Evolutionary conservation across 83 land plant species (phyloP).

Genomic region (Picea abies): DNA sequence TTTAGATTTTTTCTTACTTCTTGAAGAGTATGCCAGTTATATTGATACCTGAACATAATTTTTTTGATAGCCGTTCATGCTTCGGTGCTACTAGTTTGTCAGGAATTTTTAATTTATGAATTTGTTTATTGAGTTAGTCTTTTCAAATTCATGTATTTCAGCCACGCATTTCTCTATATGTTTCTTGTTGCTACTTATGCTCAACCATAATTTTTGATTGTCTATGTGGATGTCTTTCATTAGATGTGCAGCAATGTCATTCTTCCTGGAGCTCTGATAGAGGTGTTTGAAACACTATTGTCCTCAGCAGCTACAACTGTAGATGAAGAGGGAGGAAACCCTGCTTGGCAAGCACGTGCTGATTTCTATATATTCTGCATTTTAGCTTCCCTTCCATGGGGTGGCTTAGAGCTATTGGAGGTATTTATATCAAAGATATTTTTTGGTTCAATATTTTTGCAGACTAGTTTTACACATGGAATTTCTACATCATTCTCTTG

Average conservation of each 20-base stretch:
- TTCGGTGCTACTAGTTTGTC: neutral
- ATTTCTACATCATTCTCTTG: neutral
- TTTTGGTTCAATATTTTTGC: neutral
- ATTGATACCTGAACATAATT: neutral
- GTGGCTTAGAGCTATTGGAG: slow-evolving; percentile 90
- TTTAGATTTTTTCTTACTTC: too few species aligned
- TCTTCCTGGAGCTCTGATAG: slow-evolving; percentile 75
- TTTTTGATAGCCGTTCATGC: neutral
- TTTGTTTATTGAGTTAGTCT: neutral
- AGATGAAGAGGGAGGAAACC: slow-evolving; percentile 97
- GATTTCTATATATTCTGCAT: slow-evolving; percentile 95
- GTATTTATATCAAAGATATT: slow-evolving; percentile 33
- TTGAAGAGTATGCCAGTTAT: too few species aligned
- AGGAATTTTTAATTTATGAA: neutral
- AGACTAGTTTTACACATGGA: neutral
- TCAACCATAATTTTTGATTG: neutral
- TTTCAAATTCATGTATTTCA: neutral
- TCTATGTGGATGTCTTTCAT: neutral
- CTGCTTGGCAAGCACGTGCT: slow-evolving; percentile 95
- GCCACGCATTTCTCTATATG: neutral
- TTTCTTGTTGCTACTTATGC: neutral
- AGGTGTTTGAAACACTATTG: slow-evolving; percentile 81
- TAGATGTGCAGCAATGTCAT: slow-evolving; percentile 95
- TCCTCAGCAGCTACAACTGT: slow-evolving; percentile 96
- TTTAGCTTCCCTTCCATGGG: slow-evolving; percentile 94